Percentiles rank a stretch among this genome's conserved stretches.
Evolutionary conservation across 2,329 filamentous ascomycete species (phyloP).

Genomic region (Aquanectria penicillioides): DNA sequence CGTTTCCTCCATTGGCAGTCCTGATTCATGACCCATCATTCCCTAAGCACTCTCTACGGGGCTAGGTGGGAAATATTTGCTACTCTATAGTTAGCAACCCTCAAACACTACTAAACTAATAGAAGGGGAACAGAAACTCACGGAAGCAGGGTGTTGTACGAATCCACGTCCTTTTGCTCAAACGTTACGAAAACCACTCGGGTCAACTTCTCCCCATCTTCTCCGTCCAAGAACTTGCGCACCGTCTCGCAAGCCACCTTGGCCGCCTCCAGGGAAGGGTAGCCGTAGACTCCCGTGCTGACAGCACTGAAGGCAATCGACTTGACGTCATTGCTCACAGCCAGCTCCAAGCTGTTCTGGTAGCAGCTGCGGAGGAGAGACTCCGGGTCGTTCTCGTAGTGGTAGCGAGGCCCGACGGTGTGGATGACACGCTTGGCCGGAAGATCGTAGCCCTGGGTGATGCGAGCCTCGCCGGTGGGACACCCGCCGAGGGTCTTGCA

Average conservation of each 20-base stretch:
- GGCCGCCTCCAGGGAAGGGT: conserved; percentile 79
- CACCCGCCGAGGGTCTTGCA: conserved; percentile 80
- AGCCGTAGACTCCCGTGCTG: conserved; percentile 91
- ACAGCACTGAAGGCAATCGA: conserved; percentile 85
- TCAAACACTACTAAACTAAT: neutral
- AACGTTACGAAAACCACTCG: conserved; percentile 89
- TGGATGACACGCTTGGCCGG: conserved; percentile 87
- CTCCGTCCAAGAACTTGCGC: conserved; percentile 62
- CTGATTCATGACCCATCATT: too few species aligned
- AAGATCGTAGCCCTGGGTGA: conserved; percentile 80
- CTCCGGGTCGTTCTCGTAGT: conserved; percentile 52
- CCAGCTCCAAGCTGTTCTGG: conserved; percentile 74
- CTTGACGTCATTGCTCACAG: conserved; percentile 70
- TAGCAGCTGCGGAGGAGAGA: conserved; percentile 73
- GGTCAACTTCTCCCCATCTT: conserved; percentile 64
- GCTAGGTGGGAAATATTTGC: conserved; percentile 42
- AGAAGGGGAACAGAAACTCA: conserved; percentile 53
- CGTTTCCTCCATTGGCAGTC: too few species aligned
- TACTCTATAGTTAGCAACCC: conserved; percentile 11
- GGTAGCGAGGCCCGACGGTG: conserved; percentile 86
- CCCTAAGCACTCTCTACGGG: too few species aligned
- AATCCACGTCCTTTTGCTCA: conserved; percentile 76
- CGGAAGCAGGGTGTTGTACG: conserved; percentile 79
- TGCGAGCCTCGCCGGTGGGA: conserved; percentile 80
- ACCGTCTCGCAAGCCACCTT: conserved; percentile 72